Evolutionary conservation across 202 grass and related monocot species (phyloP), one percentile per base, ranked within the genome.

Genomic region (Schoenoplectus tabernaemontani): DNA sequence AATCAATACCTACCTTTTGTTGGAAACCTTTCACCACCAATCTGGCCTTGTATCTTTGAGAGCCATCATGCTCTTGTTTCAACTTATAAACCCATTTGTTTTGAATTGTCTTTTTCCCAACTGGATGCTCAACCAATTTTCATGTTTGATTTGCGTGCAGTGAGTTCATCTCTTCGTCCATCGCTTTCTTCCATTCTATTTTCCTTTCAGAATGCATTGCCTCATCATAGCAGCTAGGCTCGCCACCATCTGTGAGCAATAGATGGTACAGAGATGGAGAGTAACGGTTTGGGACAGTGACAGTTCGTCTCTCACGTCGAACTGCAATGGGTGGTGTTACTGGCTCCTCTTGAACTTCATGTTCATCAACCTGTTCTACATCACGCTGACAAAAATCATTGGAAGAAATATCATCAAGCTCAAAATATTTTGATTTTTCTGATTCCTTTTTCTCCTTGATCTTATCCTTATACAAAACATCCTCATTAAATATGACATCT

Each of bases 381-480:
- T 48, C 38, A 76, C 38, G 4, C 70, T 76, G 26, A 47, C 69
- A 2, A 76, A 54, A 15, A 75, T 4, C 17, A 47, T 75, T 7
- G 6, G 33, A 10, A 75, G 39, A 53, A 9, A 75, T 75, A 47
- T 75, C 69, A 23, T 75, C 39, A 48, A 75, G 3, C 4, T 77
- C 73, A 57, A 77, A n/a, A 12, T 59, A 58, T 51, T 11, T 66
- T 93, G 34, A 86, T 84, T 36, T 57, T 79, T 56, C 73, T 65
- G 0, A 75, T 86, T 5, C 69, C 79, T 7, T 22, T 79, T 4
- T 22, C 86, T 13, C 30, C 48, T 2, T 12, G 90, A 50, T 88
- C 91, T 4, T 90, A 90, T 83, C 84, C 90, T 71, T 84, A 73
- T 83, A 93, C 84, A 9, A 24, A 4, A 10, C 20, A 3, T 59